Percentiles rank a stretch among this genome's conserved stretches.
These are phyloP conservation scores for Uncinocarpus reesii DNA, from an alignment of 2,329 filamentous ascomycete genomes.

Conservation along the genomic window DNA sequence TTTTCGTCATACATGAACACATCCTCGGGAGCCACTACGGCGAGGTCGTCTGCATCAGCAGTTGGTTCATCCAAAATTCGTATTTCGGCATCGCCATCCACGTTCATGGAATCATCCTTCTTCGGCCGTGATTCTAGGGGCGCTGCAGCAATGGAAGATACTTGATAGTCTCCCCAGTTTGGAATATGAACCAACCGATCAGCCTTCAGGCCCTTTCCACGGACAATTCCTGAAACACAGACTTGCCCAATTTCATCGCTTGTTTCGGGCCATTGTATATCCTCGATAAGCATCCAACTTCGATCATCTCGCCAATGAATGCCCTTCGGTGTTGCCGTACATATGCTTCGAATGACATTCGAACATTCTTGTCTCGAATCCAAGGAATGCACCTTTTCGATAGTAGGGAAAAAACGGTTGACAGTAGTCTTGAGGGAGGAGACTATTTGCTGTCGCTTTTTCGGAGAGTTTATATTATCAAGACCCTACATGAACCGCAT, in stretches of 20 bases:
- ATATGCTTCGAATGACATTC: constrained; percentile 82
- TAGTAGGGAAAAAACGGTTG: constrained; percentile 83
- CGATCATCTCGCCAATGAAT: constrained; percentile 91
- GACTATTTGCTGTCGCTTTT: constrained; percentile 64
- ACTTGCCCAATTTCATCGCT: constrained; percentile 46
- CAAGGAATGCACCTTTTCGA: constrained; percentile 82
- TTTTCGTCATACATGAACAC: constrained; percentile 62
- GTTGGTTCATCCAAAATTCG: constrained; percentile 59
- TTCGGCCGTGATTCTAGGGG: constrained; percentile 51
- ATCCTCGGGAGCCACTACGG: constrained; percentile 77
- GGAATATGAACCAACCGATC: constrained; percentile 84
- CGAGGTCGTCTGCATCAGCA: constrained; percentile 72
- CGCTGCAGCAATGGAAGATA: constrained; percentile 75
- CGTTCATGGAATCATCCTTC: constrained; percentile 52
- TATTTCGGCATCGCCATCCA: constrained; percentile 47
- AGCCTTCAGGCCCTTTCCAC: constrained; percentile 77
- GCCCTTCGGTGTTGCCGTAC: constrained; percentile 84
- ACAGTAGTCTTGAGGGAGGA: constrained; percentile 85
- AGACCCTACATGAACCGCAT: constrained; percentile 41
- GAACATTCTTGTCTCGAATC: constrained; percentile 83
- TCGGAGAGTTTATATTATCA: constrained; percentile 65
- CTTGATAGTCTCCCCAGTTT: constrained; percentile 88
- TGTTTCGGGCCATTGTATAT: constrained; percentile 59
- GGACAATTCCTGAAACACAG: constrained; percentile 70
- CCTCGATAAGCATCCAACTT: constrained; percentile 88